Percentiles rank a stretch among this genome's conserved stretches.
Conservation (phyloP, 1,139 yeast genomes). For the Wickerhamomyces sp. region DNA sequence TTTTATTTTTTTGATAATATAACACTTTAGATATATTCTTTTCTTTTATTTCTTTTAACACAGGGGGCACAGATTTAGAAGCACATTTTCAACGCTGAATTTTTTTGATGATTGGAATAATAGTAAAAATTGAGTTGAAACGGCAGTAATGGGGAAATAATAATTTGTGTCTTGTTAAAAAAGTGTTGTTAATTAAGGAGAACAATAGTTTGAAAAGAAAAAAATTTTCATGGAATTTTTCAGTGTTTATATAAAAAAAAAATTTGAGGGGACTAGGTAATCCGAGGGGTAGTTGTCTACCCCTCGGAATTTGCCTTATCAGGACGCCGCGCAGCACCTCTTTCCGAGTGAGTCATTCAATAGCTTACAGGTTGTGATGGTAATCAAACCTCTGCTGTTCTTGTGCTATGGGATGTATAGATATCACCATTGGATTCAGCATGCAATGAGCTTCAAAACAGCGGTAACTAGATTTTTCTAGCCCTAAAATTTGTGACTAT, state of each 20-base stretch:
- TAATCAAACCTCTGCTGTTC: too few species aligned
- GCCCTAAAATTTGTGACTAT: too few species aligned
- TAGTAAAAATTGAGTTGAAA: neutral
- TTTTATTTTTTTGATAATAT: neutral
- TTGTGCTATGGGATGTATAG: too few species aligned
- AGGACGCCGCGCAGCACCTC: neutral
- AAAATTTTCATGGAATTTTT: neutral
- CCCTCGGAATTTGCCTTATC: neutral
- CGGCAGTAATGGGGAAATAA: conserved; percentile 4
- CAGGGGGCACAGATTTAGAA: conserved; percentile 9
- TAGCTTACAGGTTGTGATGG: too few species aligned
- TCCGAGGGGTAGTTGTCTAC: neutral
- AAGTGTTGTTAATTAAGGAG: neutral
- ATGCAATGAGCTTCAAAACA: too few species aligned
- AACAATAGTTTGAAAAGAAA: neutral
- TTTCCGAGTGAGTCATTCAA: too few species aligned
- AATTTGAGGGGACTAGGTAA: neutral
- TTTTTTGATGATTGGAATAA: neutral
- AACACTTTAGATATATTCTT: conserved; percentile 3
- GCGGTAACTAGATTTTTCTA: too few species aligned
- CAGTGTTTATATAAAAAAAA: neutral
- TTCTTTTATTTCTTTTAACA: conserved; percentile 2
- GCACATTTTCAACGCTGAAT: conserved; percentile 11
- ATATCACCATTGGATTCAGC: too few species aligned
- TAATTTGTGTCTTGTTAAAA: neutral